Conservation (phyloP, 805 yeast species). For the Metschnikowia gelsemii region DNA sequence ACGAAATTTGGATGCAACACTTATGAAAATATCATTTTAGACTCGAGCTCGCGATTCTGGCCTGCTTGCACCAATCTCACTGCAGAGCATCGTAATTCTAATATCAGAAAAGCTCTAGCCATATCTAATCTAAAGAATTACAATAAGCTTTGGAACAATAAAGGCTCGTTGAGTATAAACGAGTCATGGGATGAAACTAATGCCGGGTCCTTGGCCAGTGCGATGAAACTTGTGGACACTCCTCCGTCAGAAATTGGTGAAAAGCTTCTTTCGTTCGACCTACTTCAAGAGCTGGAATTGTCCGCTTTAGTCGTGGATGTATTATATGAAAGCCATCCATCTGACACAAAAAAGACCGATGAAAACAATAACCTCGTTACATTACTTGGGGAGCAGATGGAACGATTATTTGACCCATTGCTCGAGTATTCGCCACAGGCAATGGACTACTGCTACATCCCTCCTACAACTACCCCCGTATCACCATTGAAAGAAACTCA, state of each 20-base stretch:
- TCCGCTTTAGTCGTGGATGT: conserved; percentile 68
- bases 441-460: conserved; percentile 65
- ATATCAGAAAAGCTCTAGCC: conserved; percentile 74
- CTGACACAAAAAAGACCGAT: conserved; percentile 43
- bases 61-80: conserved; percentile 75
- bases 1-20: conserved; percentile 67
- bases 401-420: conserved; percentile 84
- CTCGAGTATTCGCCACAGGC: conserved; percentile 91
- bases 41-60: conserved; percentile 58
- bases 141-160: conserved; percentile 49
- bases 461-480: conserved; percentile 43
- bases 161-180: conserved; percentile 41
- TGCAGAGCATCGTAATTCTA: conserved; percentile 47
- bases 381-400: conserved; percentile 79
- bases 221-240: conserved; percentile 54
- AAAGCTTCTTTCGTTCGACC: conserved; percentile 55
- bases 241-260: conserved; percentile 60
- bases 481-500: background rate
- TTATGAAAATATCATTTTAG: conserved; percentile 20
- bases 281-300: conserved; percentile 50
- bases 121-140: conserved; percentile 67
- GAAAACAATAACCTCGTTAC: conserved; percentile 75
- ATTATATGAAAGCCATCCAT: conserved; percentile 51
- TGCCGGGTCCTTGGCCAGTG: conserved; percentile 77
- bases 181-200: conserved; percentile 66